Evolutionary conservation across 1,284 basidiomycete genomes (phyloP).

Genomic region (Baeospora myosura): DNA sequence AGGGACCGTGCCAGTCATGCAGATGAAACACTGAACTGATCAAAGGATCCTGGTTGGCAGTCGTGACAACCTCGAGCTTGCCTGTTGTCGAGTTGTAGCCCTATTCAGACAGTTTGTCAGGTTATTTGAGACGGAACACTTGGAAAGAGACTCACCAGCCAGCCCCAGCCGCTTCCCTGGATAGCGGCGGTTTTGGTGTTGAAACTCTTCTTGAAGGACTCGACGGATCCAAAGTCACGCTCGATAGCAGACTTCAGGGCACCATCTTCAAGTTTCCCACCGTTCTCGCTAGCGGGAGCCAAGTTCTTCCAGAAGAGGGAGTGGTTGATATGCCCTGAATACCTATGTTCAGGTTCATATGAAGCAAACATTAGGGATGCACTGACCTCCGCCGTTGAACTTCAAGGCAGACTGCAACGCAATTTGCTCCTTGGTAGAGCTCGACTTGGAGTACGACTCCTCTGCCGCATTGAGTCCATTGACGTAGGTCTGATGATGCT

Average conservation of each 20-base stretch:
- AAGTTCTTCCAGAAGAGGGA: conserved; percentile 98
- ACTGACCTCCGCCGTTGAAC: conserved; percentile 57
- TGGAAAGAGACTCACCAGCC: conserved; percentile 63
- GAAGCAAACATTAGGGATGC: neutral
- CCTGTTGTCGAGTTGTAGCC: conserved; percentile 67
- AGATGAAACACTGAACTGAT: conserved; percentile 41
- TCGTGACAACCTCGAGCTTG: conserved; percentile 85
- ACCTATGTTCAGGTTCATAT: conserved; percentile 1
- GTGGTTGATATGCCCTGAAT: conserved; percentile 79
- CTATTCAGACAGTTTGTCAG: conserved; percentile 30
- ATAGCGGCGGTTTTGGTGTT: conserved; percentile 88
- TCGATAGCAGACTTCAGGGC: conserved; percentile 78
- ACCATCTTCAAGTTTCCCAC: conserved; percentile 66
- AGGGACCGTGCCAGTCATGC: neutral
- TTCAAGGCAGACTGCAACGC: conserved; percentile 51
- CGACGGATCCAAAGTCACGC: conserved; percentile 80
- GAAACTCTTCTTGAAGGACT: conserved; percentile 76
- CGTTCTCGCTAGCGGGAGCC: conserved; percentile 53
- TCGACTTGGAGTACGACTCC: conserved; percentile 65
- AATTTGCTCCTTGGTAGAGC: conserved; percentile 75
- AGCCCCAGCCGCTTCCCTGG: conserved; percentile 98
- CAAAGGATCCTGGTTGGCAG: conserved; percentile 95
- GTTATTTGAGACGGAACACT: neutral
- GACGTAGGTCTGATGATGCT: conserved; percentile 94
- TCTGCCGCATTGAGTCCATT: conserved; percentile 90